Evolutionary conservation across 345 rosid genomes (phyloP).

Genomic region (Murraya koenigii): DNA sequence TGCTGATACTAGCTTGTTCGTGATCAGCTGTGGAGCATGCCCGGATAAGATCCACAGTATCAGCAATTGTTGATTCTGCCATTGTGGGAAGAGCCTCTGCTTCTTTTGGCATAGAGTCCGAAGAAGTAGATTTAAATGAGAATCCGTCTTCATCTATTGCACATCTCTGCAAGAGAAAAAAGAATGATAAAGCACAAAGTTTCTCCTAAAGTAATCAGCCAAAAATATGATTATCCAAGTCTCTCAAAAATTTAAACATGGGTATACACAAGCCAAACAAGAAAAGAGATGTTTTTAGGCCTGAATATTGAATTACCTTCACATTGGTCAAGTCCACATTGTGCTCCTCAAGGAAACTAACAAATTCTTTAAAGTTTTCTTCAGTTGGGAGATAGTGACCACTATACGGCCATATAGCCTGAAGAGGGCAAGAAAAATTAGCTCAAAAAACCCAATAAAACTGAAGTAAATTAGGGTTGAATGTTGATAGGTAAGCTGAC

Average conservation of each 20-base stretch:
- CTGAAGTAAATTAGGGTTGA: background rate
- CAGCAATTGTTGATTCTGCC: background rate
- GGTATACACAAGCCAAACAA: background rate
- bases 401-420: conserved; percentile 75
- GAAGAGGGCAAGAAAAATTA: background rate
- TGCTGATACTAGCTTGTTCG: conserved; percentile 1
- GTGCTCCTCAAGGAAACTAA: conserved; percentile 54
- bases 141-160: conserved; percentile 50
- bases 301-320: conserved; percentile 34
- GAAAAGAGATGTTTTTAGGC: background rate
- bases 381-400: conserved; percentile 70
- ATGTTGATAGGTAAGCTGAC: background rate
- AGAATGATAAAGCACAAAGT: background rate
- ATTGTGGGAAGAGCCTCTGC: conserved; percentile 1
- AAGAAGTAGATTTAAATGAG: conserved; percentile 26
- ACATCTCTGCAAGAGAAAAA: conserved; percentile 35
- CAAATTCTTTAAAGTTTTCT: conserved; percentile 57
- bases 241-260: background rate
- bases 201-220: background rate
- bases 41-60: background rate
- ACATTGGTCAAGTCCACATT: conserved; percentile 54
- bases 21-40: background rate
- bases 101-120: conserved; percentile 18
- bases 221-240: background rate
- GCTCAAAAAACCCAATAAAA: background rate